These are phyloP conservation scores for Posidonia oceanica DNA, from an alignment of 116 monocot genomes.

Conservation along the genomic window DNA sequence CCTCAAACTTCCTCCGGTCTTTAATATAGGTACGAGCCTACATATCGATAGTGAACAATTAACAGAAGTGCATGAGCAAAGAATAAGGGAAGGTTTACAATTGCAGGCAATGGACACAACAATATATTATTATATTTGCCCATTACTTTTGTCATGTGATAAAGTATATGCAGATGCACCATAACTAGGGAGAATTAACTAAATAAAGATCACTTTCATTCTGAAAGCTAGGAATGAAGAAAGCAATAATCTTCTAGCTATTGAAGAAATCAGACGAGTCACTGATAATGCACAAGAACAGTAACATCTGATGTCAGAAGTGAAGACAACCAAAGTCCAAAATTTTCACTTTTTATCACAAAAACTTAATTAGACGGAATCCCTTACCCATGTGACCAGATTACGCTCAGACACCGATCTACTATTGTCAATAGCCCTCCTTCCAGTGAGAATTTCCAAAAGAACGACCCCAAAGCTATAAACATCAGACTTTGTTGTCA, in stretches of 20 bases:
- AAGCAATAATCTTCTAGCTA: background rate
- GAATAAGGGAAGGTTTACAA: background rate
- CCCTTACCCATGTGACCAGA: conserved; percentile 44
- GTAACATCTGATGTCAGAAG: background rate
- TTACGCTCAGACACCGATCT: conserved; percentile 30
- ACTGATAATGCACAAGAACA: background rate
- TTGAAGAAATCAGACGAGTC: background rate
- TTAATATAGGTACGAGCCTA: conserved; percentile 43
- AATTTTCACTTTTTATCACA: background rate
- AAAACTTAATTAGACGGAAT: background rate
- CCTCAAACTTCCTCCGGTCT: conserved; percentile 41
- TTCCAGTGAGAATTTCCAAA: conserved; percentile 47
- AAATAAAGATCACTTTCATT: background rate
- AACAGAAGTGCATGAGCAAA: background rate
- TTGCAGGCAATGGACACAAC: too few species aligned
- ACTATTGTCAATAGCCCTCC: conserved; percentile 38
- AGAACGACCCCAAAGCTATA: conserved; percentile 68
- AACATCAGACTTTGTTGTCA: conserved; percentile 65
- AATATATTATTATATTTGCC: background rate
- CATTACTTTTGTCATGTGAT: too few species aligned
- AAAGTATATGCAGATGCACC: too few species aligned
- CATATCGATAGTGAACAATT: background rate
- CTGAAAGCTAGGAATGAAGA: background rate
- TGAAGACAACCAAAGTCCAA: background rate
- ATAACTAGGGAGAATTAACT: background rate